Evolutionary conservation across 2,329 filamentous ascomycete species (phyloP), one percentile per base, ranked within the genome.

Genomic region (Akanthomyces uredinophilus): DNA sequence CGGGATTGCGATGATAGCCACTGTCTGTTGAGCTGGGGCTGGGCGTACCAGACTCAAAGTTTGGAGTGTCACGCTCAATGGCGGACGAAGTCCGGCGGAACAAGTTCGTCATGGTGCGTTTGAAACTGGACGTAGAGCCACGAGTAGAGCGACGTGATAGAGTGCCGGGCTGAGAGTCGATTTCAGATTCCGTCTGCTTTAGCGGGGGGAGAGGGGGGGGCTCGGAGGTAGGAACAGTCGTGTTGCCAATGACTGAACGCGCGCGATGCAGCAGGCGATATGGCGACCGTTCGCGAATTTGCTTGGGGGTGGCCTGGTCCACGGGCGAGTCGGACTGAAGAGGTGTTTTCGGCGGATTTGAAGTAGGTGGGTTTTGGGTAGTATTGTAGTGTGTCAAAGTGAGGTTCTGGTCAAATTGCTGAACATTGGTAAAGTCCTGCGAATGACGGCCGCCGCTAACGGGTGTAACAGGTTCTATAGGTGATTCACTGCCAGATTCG

Each of bases 381-480:
- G 61, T 63, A 18, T 55, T 63, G 61, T 55, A 60, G 44, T 55
- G 56, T 16, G 49, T 55, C 27, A 61, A 24, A 32, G 53, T 47
- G n/a, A 53, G 43, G 29, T 46, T 63, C 16, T 73, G 68, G 59
- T 80, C 76, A 66, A 76, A 75, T 57, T 72, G 73, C 60, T 77
- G 75, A 64, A 77, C 70, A 41, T 75, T 72, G 53, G 76, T 76
- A 65, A 86, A 84, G 66, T 84, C 82, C 63, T 81, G 80, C 52
- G 83, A 85, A 68, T 83, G 72, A 56, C 75, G 80, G 64, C 81
- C 79, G 67, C 77, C 77, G 68, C 84, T 87, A 64, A 84, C 80
- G 53, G 85, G 86, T 24, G 85, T 88, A 63, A 85, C 77, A 50
- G 85, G 85, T 66, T 87, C 85, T 74, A 83, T 81, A 61, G 78